Conservation (phyloP, 139 green algal genomes). For the Chlorella sp. region DNA sequence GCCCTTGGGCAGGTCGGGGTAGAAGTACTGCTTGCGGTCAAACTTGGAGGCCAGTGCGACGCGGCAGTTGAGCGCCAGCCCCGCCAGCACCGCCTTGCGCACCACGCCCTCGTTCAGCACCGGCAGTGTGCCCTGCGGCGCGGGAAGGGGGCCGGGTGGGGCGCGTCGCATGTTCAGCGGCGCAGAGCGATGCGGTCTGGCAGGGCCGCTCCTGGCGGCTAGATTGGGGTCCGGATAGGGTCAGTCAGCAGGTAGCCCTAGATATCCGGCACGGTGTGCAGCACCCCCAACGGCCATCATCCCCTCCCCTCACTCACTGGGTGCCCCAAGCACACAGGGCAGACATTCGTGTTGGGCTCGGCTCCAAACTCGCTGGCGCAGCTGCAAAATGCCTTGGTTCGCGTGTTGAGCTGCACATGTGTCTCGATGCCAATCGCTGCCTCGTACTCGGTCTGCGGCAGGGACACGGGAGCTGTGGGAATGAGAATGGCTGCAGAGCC, state of each 20-base stretch:
- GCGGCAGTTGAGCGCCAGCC: slow-evolving; percentile 81
- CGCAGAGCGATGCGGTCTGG: not conserved
- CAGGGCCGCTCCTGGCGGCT: not conserved
- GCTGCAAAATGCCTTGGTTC: slow-evolving; percentile 95
- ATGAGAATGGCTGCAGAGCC: too few relatives aligned
- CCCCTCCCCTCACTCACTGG: slow-evolving; percentile 58
- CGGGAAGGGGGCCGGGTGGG: not conserved
- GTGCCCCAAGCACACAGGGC: slow-evolving; percentile 95
- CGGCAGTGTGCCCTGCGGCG: slow-evolving; percentile 80
- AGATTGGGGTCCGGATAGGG: too few relatives aligned
- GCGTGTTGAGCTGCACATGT: slow-evolving; percentile 96
- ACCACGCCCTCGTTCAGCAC: slow-evolving; percentile 81
- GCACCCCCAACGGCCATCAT: too few relatives aligned
- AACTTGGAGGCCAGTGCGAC: slow-evolving; percentile 91
- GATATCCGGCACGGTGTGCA: too few relatives aligned
- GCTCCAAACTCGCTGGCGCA: slow-evolving; percentile 88
- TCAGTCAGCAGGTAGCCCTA: too few relatives aligned
- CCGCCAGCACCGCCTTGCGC: slow-evolving; percentile 69
- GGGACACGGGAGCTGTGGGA: too few relatives aligned
- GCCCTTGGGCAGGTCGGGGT: slow-evolving; percentile 96
- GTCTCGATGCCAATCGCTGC: slow-evolving; percentile 97
- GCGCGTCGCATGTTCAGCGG: not conserved
- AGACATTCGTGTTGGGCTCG: slow-evolving; percentile 90
- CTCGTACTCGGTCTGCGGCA: slow-evolving; percentile 74
- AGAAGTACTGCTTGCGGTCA: slow-evolving; percentile 99